Evolutionary conservation across 192 early-diverging fungal species (phyloP), one percentile per base, ranked within the genome.

Genomic region (Obelidium mucronatum): DNA sequence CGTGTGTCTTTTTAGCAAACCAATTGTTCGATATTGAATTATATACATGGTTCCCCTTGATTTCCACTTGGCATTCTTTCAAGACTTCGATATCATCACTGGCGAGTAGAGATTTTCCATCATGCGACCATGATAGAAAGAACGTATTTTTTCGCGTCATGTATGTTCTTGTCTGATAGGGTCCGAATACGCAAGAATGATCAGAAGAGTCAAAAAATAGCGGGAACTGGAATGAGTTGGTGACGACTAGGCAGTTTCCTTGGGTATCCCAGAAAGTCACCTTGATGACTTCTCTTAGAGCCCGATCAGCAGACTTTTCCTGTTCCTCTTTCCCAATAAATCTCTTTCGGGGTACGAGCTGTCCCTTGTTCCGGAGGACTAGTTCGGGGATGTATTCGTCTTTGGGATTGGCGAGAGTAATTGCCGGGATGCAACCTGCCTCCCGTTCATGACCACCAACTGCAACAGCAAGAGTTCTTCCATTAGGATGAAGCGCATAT

Each of bases 221-320:
- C 34, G 54, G 66, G 53, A 76, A 61, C 26, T 72, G n/a, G 63
- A 79, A 79, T 1, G 64, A 22, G 35, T 58, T 64, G 17, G 39
- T 35, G 8, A 53, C 24, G 3, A 37, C 19, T 4, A 75, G 48
- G 54, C 40, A 55, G 56, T 76, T 76, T 19, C 65, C 56, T 34
- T 61, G 37, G 5, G 66, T 42, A 66, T 79, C 78, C 78, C 78
- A 79, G 40, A 79, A 79, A 3, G 63, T 74, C 19, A 79, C 22
- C 42, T 73, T 79, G 53, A 79, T 48, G 1, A 68, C 26, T 34
- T 79, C 78, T 2, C 66, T 11, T 5, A 75, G 72, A 35, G 58
- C 78, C 30, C 39, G 51, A 35, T 79, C 71, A 19, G 53, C 31
- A 1, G 63, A 67, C 53, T 33, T 73, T 42, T 71, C 71, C 17